Percentiles rank a stretch among this genome's conserved stretches.
These are phyloP conservation scores for Colletotrichum navitas DNA, from an alignment of 2,329 filamentous ascomycete genomes.

Conservation along the genomic window DNA sequence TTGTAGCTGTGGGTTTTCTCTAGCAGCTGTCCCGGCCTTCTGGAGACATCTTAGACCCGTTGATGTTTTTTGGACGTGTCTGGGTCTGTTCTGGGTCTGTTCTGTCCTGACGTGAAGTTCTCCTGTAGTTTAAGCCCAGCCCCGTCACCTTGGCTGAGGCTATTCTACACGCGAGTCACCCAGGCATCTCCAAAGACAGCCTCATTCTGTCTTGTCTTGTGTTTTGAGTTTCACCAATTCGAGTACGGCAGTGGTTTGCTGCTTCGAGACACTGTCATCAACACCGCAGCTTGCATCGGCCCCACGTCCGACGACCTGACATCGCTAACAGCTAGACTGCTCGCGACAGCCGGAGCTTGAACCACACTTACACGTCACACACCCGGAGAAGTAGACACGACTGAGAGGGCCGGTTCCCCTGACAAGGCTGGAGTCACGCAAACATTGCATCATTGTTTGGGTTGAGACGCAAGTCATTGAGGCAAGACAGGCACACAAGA, in stretches of 20 bases:
- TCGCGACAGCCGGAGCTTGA: constrained; percentile 20
- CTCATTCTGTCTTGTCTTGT: constrained; percentile 14
- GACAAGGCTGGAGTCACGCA: background rate
- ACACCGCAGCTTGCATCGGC: constrained; percentile 18
- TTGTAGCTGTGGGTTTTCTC: background rate
- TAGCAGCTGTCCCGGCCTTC: constrained; percentile 15
- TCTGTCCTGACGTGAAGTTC: constrained; percentile 7
- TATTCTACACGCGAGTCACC: constrained; percentile 25
- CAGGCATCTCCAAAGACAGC: constrained; percentile 5
- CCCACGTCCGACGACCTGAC: constrained; percentile 10
- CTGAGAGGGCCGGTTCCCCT: background rate
- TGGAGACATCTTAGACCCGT: constrained; percentile 16
- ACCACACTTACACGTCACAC: constrained; percentile 13
- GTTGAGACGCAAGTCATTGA: background rate
- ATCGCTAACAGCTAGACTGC: constrained; percentile 13
- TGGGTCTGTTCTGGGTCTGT: constrained; percentile 5
- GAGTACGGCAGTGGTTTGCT: constrained; percentile 5
- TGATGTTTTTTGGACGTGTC: no score
- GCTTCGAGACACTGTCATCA: constrained; percentile 31
- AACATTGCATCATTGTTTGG: constrained; percentile 7
- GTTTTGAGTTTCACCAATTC: constrained; percentile 20
- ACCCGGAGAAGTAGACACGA: constrained; percentile 1
- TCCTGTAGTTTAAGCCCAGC: constrained; percentile 30
- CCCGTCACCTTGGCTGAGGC: constrained; percentile 31
- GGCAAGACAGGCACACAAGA: background rate